A percentile compares a stretch with the other conserved stretches of the same genome.
phyloP scores from a whole-genome alignment of 148 eudicot genomes.

The Euryodendron excelsum region DNA sequence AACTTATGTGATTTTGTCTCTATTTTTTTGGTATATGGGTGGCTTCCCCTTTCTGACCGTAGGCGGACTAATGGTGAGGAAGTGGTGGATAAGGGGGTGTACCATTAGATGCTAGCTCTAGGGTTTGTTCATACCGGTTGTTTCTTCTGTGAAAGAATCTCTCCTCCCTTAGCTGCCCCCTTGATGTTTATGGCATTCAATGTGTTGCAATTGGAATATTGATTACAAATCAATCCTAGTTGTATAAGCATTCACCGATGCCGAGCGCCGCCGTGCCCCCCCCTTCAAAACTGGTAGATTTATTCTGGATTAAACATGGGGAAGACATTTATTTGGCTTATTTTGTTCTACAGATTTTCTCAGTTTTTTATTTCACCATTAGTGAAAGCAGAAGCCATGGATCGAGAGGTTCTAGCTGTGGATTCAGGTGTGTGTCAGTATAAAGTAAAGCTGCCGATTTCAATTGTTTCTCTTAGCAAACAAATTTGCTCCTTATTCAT shows the following conservation, averaged over 20 bases:
- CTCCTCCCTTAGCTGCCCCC: neutral
- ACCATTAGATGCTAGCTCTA: too few relatives aligned
- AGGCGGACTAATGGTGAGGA: too few relatives aligned
- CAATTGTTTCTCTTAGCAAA: neutral
- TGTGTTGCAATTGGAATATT: neutral
- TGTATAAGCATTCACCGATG: too few relatives aligned
- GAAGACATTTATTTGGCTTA: constrained; percentile 4
- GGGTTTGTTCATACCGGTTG: too few relatives aligned
- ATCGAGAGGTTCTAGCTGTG: constrained; percentile 84
- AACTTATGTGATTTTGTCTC: neutral
- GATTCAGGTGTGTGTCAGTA: constrained; percentile 78
- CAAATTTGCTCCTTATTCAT: neutral
- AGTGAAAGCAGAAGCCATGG: constrained; percentile 90
- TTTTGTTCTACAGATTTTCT: constrained; percentile 55
- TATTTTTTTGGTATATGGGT: neutral
- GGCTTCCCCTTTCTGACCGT: too few relatives aligned
- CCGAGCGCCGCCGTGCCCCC: too few relatives aligned
- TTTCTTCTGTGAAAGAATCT: too few relatives aligned
- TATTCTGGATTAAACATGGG: too few relatives aligned
- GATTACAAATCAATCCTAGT: neutral
- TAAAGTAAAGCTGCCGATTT: constrained; percentile 2
- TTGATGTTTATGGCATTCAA: neutral
- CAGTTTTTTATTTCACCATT: constrained; percentile 88
- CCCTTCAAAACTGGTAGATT: too few relatives aligned
- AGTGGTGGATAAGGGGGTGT: neutral